Evolutionary conservation across 306 rosid genomes (phyloP).

Genomic region (Cicer arietinum): DNA sequence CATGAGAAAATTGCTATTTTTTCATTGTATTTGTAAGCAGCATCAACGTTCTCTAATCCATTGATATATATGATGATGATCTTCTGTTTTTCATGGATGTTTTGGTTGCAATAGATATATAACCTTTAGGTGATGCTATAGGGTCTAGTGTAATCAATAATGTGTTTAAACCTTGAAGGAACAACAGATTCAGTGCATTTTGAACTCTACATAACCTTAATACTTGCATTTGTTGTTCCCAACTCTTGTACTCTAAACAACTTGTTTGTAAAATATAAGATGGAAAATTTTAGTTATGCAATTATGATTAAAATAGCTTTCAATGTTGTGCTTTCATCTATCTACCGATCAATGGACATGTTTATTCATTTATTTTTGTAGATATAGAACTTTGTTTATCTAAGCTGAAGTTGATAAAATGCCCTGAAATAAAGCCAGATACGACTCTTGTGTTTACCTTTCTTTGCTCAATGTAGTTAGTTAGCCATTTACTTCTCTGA

Average conservation of each 20-base stretch:
- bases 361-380: not conserved
- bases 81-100: slow-evolving; percentile 3
- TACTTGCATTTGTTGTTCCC: not conserved
- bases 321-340: not conserved
- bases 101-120: not conserved
- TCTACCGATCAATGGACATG: slow-evolving; percentile 4
- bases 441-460: not conserved
- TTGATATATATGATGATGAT: not conserved
- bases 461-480: not conserved
- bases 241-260: not conserved
- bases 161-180: not conserved
- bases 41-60: slow-evolving; percentile 23
- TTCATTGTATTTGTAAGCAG: slow-evolving; percentile 40
- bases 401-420: not conserved
- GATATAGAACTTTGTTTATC: not conserved
- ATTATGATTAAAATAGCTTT: not conserved
- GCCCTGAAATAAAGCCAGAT: not conserved
- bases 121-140: not conserved
- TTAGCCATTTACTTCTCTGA: not conserved
- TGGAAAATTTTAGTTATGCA: not conserved
- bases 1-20: slow-evolving; percentile 11
- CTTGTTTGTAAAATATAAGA: not conserved
- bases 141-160: not conserved
- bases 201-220: not conserved
- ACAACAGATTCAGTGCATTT: slow-evolving; percentile 6